phyloP scores from a whole-genome alignment of 1,139 yeast genomes.

The Taphrina pruni region DNA sequence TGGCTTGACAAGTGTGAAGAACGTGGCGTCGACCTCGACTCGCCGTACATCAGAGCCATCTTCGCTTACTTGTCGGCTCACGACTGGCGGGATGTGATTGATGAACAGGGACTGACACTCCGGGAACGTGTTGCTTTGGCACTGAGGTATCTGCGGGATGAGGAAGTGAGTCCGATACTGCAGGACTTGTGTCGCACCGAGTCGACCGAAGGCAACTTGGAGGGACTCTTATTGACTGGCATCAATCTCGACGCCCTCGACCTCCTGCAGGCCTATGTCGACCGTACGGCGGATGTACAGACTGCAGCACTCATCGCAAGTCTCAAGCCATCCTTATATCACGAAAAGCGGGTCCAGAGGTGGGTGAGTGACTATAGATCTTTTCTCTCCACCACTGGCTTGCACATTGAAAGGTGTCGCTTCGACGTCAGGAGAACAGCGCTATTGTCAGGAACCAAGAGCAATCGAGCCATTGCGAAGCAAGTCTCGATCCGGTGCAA shows the following conservation, averaged over 20 bases:
- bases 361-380: slow-evolving; percentile 60
- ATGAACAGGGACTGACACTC: slow-evolving; percentile 84
- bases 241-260: slow-evolving; percentile 83
- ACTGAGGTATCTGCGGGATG: slow-evolving; percentile 76
- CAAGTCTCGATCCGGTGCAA: slow-evolving; percentile 82
- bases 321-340: slow-evolving; percentile 80
- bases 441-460: slow-evolving; percentile 59
- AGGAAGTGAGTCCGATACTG: slow-evolving; percentile 38
- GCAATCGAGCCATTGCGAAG: slow-evolving; percentile 58
- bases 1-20: slow-evolving; percentile 94
- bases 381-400: slow-evolving; percentile 83
- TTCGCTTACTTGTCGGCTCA: slow-evolving; percentile 94
- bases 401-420: slow-evolving; percentile 76
- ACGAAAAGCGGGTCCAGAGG: slow-evolving; percentile 55
- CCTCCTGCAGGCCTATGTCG: slow-evolving; percentile 83
- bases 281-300: slow-evolving; percentile 88
- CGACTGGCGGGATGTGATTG: slow-evolving; percentile 95
- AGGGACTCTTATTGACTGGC: slow-evolving; percentile 89
- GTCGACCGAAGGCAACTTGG: slow-evolving; percentile 79
- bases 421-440: slow-evolving; percentile 81
- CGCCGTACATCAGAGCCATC: slow-evolving; percentile 87
- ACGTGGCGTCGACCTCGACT: slow-evolving; percentile 83
- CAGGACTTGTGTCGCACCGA: slow-evolving; percentile 74
- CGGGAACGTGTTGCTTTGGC: slow-evolving; percentile 92
- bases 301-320: slow-evolving; percentile 84